Conservation (phyloP, 2,329 filamentous ascomycete genomes). For the Lachnellula willkommii region DNA sequence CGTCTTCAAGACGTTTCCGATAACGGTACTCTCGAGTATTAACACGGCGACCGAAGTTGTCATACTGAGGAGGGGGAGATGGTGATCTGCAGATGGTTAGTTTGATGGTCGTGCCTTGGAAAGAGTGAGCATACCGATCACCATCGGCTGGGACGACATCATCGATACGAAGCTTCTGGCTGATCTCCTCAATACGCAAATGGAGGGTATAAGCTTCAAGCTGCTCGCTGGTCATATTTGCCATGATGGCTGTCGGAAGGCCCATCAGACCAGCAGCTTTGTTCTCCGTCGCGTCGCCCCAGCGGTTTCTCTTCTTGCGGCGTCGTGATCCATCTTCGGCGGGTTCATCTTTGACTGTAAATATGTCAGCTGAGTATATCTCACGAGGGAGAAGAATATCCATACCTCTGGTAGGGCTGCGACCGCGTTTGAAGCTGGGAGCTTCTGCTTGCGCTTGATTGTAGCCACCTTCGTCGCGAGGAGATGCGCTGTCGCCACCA, state of each 20-base stretch:
- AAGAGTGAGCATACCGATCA: constrained; percentile 64
- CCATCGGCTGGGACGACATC: constrained; percentile 97
- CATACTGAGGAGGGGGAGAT: constrained; percentile 93
- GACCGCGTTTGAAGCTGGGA: constrained; percentile 68
- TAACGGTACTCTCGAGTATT: constrained; percentile 99
- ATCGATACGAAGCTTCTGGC: constrained; percentile 97
- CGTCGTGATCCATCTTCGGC: constrained; percentile 68
- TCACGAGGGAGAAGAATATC: constrained; percentile 16
- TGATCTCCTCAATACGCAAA: constrained; percentile 97
- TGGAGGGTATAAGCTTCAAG: constrained; percentile 95
- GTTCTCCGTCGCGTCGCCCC: constrained; percentile 96
- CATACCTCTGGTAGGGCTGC: constrained; percentile 79
- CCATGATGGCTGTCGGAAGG: constrained; percentile 89
- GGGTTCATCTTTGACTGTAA: constrained; percentile 27
- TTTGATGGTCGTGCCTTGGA: neutral
- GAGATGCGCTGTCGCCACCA: constrained; percentile 50
- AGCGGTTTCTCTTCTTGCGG: constrained; percentile 97
- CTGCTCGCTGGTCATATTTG: constrained; percentile 98
- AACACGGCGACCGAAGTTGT: constrained; percentile 98
- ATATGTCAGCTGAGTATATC: constrained; percentile 10
- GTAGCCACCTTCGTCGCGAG: constrained; percentile 27
- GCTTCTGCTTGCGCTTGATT: constrained; percentile 21
- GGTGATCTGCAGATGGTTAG: constrained; percentile 62
- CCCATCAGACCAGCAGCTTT: constrained; percentile 98
- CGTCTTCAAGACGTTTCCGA: constrained; percentile 94